A percentile compares a stretch with the other conserved stretches of the same genome.
phyloP scores from a whole-genome alignment of 371 early-diverging fungal species.

The Actinomortierella ambigua region DNA sequence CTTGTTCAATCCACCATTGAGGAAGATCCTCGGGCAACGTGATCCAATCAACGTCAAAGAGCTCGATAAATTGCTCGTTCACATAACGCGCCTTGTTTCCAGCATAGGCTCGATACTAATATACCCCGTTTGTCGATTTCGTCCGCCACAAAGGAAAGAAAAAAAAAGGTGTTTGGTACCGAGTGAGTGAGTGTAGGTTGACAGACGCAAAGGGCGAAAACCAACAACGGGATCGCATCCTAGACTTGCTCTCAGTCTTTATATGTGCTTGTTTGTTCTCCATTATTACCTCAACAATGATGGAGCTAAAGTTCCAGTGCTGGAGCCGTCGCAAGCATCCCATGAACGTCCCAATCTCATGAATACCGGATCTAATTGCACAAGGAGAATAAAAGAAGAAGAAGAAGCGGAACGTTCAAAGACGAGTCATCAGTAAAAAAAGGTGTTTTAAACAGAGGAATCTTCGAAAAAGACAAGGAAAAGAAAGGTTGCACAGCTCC shows the following conservation, averaged over 20 bases:
- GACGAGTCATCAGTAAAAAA: not conserved
- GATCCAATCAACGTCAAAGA: conserved; percentile 92
- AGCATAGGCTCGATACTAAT: conserved; percentile 87
- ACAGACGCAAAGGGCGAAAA: not conserved
- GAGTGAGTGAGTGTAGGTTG: no score
- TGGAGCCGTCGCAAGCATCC: conserved; percentile 94
- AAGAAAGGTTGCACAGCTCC: not conserved
- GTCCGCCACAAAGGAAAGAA: not conserved
- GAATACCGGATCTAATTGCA: conserved; percentile 73
- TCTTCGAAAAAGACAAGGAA: not conserved
- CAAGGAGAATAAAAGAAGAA: not conserved
- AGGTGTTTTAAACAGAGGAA: not conserved
- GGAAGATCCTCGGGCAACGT: conserved; percentile 81
- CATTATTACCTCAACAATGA: conserved; percentile 80
- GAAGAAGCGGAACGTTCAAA: not conserved
- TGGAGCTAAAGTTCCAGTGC: conserved; percentile 95
- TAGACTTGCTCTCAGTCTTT: not conserved
- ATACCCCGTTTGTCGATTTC: no score
- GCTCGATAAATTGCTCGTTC: conserved; percentile 94
- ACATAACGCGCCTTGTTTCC: conserved; percentile 85
- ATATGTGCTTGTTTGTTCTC: not conserved
- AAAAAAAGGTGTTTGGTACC: no score
- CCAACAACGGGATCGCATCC: not conserved
- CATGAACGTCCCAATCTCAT: conserved; percentile 79
- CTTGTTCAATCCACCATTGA: conserved; percentile 77